Conservation (phyloP, 2,329 filamentous ascomycete species). For the Metarhizium sp. region DNA sequence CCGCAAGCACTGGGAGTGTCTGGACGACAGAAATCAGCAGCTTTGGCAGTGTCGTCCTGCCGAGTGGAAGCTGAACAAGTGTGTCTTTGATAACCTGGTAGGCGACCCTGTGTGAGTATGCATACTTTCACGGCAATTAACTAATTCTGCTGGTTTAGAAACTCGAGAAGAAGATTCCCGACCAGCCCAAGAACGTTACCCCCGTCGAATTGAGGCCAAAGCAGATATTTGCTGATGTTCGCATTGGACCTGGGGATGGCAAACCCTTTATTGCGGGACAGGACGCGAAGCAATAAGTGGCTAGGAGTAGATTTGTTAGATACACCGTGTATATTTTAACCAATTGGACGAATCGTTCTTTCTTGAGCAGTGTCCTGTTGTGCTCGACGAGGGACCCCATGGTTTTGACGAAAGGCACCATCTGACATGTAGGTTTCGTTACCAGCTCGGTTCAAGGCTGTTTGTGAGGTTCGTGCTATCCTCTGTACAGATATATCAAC, state of each 20-base stretch:
- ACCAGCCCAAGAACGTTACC: constrained; percentile 57
- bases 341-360: background rate
- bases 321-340: constrained; percentile 3
- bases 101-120: constrained; percentile 22
- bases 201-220: constrained; percentile 65
- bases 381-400: no score
- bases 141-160: constrained; percentile 40
- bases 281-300: constrained; percentile 25
- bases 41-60: constrained; percentile 86
- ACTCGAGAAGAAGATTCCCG: constrained; percentile 72
- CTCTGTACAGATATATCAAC: no score
- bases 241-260: constrained; percentile 30
- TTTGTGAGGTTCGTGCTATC: no score
- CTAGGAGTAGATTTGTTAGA: constrained; percentile 6
- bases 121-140: background rate
- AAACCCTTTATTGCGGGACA: constrained; percentile 31
- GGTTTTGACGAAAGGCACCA: no score
- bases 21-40: constrained; percentile 97
- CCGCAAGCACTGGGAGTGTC: constrained; percentile 86
- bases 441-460: no score
- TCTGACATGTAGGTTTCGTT: no score
- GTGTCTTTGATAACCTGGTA: constrained; percentile 93
- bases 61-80: constrained; percentile 88
- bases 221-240: constrained; percentile 51
- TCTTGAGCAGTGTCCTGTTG: background rate